Evolutionary conservation across 179 eudicot genomes (phyloP).

Genomic region (Sideroxylon spinosum): DNA sequence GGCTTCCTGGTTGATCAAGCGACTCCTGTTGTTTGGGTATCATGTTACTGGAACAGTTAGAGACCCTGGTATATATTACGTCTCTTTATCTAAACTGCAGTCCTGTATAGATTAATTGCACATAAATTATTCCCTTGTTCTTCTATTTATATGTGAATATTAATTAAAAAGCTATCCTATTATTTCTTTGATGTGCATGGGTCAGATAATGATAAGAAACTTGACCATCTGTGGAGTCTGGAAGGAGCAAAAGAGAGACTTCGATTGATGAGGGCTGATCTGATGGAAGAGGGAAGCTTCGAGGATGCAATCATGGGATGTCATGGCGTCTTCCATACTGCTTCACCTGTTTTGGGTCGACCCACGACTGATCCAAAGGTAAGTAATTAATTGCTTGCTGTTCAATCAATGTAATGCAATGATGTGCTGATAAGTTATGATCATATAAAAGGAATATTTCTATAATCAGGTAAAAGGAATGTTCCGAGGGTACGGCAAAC

Average conservation of each 20-base stretch:
- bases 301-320: slow-evolving; percentile 74
- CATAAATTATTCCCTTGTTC: too few species aligned
- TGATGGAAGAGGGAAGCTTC: slow-evolving; percentile 81
- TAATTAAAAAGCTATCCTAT: too few species aligned
- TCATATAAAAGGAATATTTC: too few species aligned
- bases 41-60: slow-evolving; percentile 78
- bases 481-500: too few species aligned
- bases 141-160: too few species aligned
- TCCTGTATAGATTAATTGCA: too few species aligned
- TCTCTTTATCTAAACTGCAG: too few species aligned
- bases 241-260: slow-evolving; percentile 91
- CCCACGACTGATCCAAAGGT: slow-evolving; percentile 56
- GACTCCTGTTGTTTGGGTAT: slow-evolving; percentile 68
- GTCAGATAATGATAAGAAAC: slow-evolving; percentile 55
- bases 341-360: slow-evolving; percentile 66
- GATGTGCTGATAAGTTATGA: too few species aligned
- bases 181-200: neutral
- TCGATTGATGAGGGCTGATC: slow-evolving; percentile 55
- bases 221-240: slow-evolving; percentile 69
- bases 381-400: neutral
- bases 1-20: slow-evolving; percentile 90
- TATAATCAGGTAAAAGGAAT: too few species aligned
- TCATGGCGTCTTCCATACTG: slow-evolving; percentile 84
- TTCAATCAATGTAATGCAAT: too few species aligned
- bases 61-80: slow-evolving; percentile 56